phyloP scores from a whole-genome alignment of 169 alveolate species.

The Plasmodium relictum region DNA sequence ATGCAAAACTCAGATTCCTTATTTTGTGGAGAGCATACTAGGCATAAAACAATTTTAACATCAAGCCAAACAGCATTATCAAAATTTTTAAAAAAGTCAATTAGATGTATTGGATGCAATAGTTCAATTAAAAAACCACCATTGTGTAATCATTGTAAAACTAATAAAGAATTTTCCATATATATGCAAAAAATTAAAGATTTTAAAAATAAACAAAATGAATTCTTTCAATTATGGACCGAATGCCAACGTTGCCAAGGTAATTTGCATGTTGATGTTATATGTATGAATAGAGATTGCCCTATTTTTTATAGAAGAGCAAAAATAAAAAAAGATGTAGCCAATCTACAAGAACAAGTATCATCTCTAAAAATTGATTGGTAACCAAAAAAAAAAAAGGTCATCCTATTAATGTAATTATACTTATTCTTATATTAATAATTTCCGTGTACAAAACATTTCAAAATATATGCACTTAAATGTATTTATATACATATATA shows the following conservation, averaged over 20 bases:
- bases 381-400: constrained; percentile 13
- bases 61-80: constrained; percentile 89
- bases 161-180: constrained; percentile 81
- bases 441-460: background rate
- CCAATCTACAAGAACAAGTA: constrained; percentile 84
- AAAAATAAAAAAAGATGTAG: constrained; percentile 93
- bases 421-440: background rate
- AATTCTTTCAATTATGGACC: constrained; percentile 96
- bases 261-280: constrained; percentile 94
- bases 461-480: background rate
- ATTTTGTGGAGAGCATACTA: constrained; percentile 86
- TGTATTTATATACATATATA: background rate
- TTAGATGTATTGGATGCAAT: constrained; percentile 95
- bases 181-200: constrained; percentile 88
- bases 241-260: constrained; percentile 98
- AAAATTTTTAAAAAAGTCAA: constrained; percentile 92
- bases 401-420: background rate
- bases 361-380: constrained; percentile 77
- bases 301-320: constrained; percentile 98
- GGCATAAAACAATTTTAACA: constrained; percentile 79
- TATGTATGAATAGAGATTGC: constrained; percentile 98
- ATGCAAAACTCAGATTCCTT: constrained; percentile 93
- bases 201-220: constrained; percentile 91
- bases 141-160: constrained; percentile 83
- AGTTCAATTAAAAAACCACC: constrained; percentile 87